Conservation (phyloP, 495 filamentous ascomycete species). For the Penicillium angulare region DNA sequence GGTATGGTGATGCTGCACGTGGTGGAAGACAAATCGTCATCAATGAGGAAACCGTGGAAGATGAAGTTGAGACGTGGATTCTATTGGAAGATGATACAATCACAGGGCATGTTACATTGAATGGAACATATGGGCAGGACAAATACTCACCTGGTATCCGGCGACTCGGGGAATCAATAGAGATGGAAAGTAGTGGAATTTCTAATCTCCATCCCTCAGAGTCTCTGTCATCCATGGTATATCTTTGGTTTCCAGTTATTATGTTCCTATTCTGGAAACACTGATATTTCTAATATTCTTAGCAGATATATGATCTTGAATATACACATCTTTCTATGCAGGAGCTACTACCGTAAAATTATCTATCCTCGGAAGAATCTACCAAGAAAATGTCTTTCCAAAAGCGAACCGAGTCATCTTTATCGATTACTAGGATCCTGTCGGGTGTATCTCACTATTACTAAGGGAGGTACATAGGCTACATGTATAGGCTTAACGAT, state of each 20-base stretch:
- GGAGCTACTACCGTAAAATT: no score
- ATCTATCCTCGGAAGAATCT: no score
- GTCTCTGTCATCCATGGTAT: neutral
- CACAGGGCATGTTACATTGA: conserved; percentile 59
- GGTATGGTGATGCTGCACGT: conserved; percentile 63
- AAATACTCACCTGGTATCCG: conserved; percentile 7
- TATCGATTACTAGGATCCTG: no score
- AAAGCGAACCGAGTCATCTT: no score
- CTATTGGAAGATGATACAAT: conserved; percentile 60
- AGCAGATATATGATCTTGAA: no score
- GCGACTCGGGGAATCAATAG: neutral
- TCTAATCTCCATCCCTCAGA: neutral
- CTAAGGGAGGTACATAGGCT: no score
- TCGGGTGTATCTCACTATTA: no score
- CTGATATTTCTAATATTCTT: neutral
- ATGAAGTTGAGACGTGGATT: conserved; percentile 61
- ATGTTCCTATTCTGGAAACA: conserved; percentile 7
- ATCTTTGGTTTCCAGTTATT: conserved; percentile 12
- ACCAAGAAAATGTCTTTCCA: no score
- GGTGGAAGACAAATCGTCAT: conserved; percentile 59
- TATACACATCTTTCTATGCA: no score
- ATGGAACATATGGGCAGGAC: conserved; percentile 66
- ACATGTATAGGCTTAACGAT: no score
- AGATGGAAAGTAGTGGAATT: neutral
- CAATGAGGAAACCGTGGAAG: conserved; percentile 28